phyloP scores from a whole-genome alignment of 75 land plant species.

The Picea sitchensis region DNA sequence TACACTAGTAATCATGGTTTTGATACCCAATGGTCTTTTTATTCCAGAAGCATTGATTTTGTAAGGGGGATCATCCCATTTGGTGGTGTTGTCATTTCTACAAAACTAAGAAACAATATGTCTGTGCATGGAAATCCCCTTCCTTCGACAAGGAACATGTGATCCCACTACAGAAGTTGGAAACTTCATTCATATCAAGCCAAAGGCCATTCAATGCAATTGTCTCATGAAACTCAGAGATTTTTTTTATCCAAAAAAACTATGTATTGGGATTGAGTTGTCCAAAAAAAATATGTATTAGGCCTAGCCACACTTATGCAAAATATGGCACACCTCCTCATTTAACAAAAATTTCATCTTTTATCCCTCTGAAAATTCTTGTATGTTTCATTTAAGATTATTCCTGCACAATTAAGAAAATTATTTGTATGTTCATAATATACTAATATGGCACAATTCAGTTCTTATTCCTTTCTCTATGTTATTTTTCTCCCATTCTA shows the following conservation, averaged over 20 bases:
- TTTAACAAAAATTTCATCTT: conserved; percentile 63
- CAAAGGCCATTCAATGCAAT: no score
- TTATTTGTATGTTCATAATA: background rate
- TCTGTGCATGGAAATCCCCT: no score
- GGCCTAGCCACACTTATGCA: conserved; percentile 89
- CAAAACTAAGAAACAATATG: no score
- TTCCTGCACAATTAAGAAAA: background rate
- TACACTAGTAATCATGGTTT: background rate
- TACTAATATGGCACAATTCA: no score
- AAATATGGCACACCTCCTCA: conserved; percentile 47
- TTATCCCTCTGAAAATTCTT: conserved; percentile 57
- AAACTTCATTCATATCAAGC: no score
- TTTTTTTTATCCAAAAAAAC: no score
- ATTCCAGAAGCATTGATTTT: conserved; percentile 76
- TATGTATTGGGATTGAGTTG: no score
- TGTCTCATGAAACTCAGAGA: no score
- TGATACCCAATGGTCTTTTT: conserved; percentile 46
- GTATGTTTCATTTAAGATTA: conserved; percentile 25
- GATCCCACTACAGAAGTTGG: no score
- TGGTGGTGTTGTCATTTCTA: no score
- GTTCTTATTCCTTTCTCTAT: background rate
- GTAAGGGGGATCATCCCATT: conserved; percentile 21
- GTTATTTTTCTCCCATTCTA: background rate
- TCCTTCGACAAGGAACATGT: no score
- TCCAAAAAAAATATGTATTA: conserved; percentile 29